phyloP scores from a whole-genome alignment of 2,329 filamentous ascomycete genomes.

The Microdochium trichocladiopsis region DNA sequence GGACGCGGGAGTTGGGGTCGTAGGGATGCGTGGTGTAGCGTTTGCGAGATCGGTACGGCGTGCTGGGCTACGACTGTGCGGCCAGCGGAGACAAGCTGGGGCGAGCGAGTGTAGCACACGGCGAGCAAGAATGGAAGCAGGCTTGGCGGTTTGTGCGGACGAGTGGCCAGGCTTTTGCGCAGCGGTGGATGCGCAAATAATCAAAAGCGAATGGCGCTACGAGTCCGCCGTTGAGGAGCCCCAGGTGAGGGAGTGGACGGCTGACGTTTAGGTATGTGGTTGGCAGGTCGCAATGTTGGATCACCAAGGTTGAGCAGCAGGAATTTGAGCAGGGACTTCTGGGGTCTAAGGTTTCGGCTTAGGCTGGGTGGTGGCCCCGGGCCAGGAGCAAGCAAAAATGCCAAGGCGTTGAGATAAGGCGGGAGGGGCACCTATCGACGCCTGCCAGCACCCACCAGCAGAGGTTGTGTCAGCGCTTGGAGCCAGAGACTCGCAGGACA shows the following conservation, averaged over 20 bases:
- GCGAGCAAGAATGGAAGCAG: background rate
- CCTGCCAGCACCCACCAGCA: background rate
- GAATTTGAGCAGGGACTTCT: constrained; percentile 1
- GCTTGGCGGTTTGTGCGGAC: background rate
- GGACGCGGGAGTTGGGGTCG: too few relatives aligned
- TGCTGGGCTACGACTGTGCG: background rate
- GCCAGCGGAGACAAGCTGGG: background rate
- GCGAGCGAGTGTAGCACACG: background rate
- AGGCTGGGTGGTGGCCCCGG: background rate
- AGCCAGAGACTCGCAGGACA: background rate
- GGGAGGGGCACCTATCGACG: background rate
- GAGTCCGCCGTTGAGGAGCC: background rate
- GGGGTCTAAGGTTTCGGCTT: background rate
- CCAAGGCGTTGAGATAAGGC: background rate
- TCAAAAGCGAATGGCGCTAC: background rate
- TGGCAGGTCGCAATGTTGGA: background rate
- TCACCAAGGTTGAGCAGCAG: background rate
- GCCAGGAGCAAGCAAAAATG: background rate
- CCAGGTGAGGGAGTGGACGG: background rate
- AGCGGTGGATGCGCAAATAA: background rate
- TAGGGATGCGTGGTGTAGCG: background rate
- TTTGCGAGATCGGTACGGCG: background rate
- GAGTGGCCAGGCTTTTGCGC: background rate
- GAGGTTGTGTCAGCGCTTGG: background rate
- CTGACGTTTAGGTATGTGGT: background rate